phyloP scores from a whole-genome alignment of 371 early-diverging fungal genomes.

The Mortierella sp. region DNA sequence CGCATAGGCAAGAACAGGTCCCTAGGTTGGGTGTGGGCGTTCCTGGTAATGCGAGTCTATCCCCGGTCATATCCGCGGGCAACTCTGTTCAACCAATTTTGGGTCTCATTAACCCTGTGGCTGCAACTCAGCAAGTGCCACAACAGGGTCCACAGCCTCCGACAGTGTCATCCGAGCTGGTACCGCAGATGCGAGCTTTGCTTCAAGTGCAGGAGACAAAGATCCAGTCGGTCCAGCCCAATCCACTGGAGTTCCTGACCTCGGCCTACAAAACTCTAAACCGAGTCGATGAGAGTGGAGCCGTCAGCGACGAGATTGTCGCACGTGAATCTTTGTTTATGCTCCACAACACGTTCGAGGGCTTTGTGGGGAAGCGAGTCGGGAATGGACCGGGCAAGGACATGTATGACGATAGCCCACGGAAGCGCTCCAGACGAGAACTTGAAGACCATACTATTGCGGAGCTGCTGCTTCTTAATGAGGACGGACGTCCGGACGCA shows the following conservation, averaged over 20 bases:
- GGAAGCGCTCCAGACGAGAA: constrained; percentile 5
- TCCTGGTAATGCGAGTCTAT: neutral
- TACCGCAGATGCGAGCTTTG: constrained; percentile 29
- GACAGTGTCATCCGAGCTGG: neutral
- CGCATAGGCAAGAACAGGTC: constrained; percentile 28
- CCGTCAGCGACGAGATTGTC: constrained; percentile 1
- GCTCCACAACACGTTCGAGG: constrained; percentile 37
- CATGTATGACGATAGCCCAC: constrained; percentile 24
- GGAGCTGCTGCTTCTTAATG: constrained; percentile 9
- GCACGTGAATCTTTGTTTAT: constrained; percentile 17
- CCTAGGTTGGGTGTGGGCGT: constrained; percentile 1
- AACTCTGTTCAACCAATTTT: neutral
- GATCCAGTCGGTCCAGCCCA: constrained; percentile 4
- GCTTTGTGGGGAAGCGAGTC: constrained; percentile 45
- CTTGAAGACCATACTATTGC: constrained; percentile 22
- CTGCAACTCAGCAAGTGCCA: neutral
- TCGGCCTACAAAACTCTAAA: constrained; percentile 22
- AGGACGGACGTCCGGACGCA: constrained; percentile 27
- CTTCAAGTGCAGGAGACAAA: constrained; percentile 22
- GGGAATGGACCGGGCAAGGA: constrained; percentile 51
- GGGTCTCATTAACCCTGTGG: neutral
- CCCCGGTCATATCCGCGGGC: neutral
- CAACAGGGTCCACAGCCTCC: neutral
- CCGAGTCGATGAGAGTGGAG: constrained; percentile 11
- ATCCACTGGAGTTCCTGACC: constrained; percentile 36